These are phyloP conservation scores for Cytospora leucostoma DNA, from an alignment of 2,329 filamentous ascomycete genomes.

Conservation along the genomic window DNA sequence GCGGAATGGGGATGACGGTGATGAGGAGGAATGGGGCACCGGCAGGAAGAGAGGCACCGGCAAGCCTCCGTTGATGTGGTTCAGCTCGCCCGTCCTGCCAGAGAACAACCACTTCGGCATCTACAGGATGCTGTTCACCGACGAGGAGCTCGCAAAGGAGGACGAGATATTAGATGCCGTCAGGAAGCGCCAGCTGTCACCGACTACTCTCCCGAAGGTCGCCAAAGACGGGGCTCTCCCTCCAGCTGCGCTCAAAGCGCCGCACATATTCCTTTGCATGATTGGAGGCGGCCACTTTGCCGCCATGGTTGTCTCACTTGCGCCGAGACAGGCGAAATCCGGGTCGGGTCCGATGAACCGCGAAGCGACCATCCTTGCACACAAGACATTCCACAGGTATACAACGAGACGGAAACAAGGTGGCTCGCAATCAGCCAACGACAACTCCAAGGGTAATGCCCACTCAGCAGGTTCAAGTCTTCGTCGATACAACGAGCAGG, in stretches of 20 bases:
- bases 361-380: conserved; percentile 84
- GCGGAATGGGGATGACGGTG: conserved; percentile 43
- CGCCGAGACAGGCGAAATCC: conserved; percentile 73
- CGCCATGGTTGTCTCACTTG: conserved; percentile 89
- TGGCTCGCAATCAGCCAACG: conserved; percentile 90
- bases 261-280: conserved; percentile 97
- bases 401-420: conserved; percentile 96
- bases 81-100: conserved; percentile 73
- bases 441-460: conserved; percentile 88
- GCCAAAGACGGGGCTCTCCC: conserved; percentile 60
- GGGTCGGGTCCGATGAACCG: conserved; percentile 72
- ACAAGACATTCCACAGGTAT: conserved; percentile 98
- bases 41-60: conserved; percentile 57
- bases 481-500: conserved; percentile 91
- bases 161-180: conserved; percentile 66
- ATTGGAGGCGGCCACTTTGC: conserved; percentile 97
- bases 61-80: conserved; percentile 82
- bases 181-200: conserved; percentile 73
- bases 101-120: conserved; percentile 80
- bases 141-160: conserved; percentile 67
- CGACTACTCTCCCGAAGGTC: conserved; percentile 55
- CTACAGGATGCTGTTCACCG: conserved; percentile 79
- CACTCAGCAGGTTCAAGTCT: conserved; percentile 91
- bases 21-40: conserved; percentile 47
- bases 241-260: conserved; percentile 62